These are phyloP conservation scores for Phalaenopsis equestris DNA, from an alignment of 106 monocot species.

Conservation along the genomic window DNA sequence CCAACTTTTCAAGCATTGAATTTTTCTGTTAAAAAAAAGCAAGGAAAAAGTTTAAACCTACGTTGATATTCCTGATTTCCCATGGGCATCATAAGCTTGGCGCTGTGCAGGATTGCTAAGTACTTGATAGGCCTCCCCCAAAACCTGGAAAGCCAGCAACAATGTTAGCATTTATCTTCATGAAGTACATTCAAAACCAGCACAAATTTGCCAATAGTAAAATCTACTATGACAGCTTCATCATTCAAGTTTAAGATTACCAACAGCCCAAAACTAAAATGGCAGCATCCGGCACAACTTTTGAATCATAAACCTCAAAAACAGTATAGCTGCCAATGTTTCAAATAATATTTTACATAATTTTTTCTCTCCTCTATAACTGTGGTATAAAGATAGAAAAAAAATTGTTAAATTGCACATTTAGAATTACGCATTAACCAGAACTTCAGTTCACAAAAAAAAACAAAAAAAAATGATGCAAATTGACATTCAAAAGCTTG, in stretches of 20 bases:
- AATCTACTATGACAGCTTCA: neutral
- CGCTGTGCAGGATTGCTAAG: constrained; percentile 81
- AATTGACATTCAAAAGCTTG: no score
- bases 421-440: no score
- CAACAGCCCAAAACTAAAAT: neutral
- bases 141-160: constrained; percentile 37
- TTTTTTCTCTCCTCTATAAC: neutral
- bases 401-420: no score
- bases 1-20: neutral
- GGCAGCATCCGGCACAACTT: neutral
- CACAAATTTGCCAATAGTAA: neutral
- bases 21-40: neutral
- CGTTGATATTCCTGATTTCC: constrained; percentile 91
- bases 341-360: neutral
- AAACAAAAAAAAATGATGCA: no score
- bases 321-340: neutral
- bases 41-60: constrained; percentile 14
- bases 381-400: no score
- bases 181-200: neutral
- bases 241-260: neutral
- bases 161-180: neutral
- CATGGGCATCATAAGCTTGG: constrained; percentile 75
- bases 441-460: no score
- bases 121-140: constrained; percentile 96
- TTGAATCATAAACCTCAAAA: neutral